These are phyloP conservation scores for Trametes polyzona DNA, from an alignment of 1,284 basidiomycete genomes.

Conservation along the genomic window DNA sequence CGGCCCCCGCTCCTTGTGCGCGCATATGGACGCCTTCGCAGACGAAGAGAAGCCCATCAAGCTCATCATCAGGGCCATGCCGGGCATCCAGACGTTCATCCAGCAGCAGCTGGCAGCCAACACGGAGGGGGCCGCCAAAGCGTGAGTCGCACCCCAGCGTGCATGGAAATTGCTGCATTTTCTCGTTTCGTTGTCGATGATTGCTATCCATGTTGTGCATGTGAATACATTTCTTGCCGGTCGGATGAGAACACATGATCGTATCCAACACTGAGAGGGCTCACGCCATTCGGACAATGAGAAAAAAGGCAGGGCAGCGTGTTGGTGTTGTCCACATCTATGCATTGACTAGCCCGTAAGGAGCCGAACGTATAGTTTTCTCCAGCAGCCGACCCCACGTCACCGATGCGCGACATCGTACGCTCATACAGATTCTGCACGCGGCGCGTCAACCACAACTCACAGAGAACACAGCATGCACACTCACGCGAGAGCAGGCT, in stretches of 20 bases:
- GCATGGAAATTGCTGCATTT: too few relatives aligned
- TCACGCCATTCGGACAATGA: not conserved
- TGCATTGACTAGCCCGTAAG: slow-evolving; percentile 17
- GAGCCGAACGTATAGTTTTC: slow-evolving; percentile 8
- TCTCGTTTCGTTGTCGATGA: not conserved
- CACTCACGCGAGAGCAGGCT: slow-evolving; percentile 77
- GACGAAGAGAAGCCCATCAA: slow-evolving; percentile 66
- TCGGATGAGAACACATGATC: not conserved
- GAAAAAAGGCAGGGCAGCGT: not conserved
- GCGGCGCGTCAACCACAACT: not conserved
- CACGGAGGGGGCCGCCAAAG: slow-evolving; percentile 3
- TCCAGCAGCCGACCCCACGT: not conserved
- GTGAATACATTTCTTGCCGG: not conserved
- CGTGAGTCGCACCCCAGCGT: too few relatives aligned
- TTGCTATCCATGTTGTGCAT: slow-evolving; percentile 5
- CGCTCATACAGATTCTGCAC: slow-evolving; percentile 23
- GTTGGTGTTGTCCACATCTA: slow-evolving; percentile 16
- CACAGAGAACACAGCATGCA: too few relatives aligned
- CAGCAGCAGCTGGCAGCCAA: slow-evolving; percentile 5
- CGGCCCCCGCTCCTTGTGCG: not conserved
- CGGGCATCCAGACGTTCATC: slow-evolving; percentile 60
- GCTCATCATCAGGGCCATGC: slow-evolving; percentile 62
- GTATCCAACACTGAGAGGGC: not conserved
- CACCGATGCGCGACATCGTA: not conserved
- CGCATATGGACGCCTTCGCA: slow-evolving; percentile 28